A percentile compares a stretch with the other conserved stretches of the same genome.
Conservation (phyloP, 208 protist genomes). For the Leishmania tarentolae region DNA sequence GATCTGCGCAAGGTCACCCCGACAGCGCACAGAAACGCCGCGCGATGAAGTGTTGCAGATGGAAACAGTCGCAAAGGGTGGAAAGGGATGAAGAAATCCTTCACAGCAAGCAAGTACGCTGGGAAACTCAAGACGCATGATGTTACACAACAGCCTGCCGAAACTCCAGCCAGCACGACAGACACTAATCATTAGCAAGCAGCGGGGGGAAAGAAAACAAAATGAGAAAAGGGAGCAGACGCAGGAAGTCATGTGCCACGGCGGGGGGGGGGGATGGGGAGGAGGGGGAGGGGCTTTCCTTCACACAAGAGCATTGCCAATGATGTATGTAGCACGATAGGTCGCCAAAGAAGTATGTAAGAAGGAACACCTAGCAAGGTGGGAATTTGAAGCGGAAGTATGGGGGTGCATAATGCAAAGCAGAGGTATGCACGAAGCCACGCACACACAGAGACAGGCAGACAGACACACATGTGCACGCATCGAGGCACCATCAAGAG, state of each 20-base stretch:
- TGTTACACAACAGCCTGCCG: not conserved
- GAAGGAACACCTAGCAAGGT: not conserved
- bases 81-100: not conserved
- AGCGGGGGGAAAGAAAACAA: conserved; percentile 1
- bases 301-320: too few relatives aligned
- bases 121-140: not conserved
- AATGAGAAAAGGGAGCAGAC: conserved; percentile 1
- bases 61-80: not conserved
- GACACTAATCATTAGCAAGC: not conserved
- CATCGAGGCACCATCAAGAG: not conserved
- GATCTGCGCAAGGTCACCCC: not conserved
- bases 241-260: not conserved
- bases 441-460: not conserved
- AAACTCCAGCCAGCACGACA: not conserved
- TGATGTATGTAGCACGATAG: too few relatives aligned
- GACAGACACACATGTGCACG: not conserved
- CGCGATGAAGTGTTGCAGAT: not conserved
- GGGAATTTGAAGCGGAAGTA: not conserved
- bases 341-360: too few relatives aligned
- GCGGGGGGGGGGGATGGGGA: too few relatives aligned
- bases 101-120: not conserved
- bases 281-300: too few relatives aligned
- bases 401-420: too few relatives aligned
- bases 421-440: too few relatives aligned
- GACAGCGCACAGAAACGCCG: conserved; percentile 1